Evolutionary conservation across 75 land plant species (phyloP), one percentile per base, ranked within the genome.

Genomic region (Cupressus sempervirens): DNA sequence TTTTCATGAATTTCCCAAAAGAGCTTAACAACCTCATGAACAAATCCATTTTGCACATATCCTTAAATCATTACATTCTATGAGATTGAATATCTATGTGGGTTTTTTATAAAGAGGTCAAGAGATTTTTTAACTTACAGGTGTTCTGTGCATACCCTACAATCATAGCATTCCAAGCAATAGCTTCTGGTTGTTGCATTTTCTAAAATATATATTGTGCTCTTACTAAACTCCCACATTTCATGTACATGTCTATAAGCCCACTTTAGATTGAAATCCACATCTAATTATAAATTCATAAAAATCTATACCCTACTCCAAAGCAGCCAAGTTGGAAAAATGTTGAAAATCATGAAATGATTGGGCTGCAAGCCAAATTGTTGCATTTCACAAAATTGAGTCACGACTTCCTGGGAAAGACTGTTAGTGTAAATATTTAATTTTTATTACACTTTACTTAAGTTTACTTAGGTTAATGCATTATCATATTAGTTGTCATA

Each of bases 81-180:
- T n/a, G n/a, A n/a, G n/a, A n/a, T n/a, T n/a, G n/a, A n/a, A n/a
- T n/a, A n/a, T 30, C 74, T 70, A 6, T 70, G 12, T 6, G 74
- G 74, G 10, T 10, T 70, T 70, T 70, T 70, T 23, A 32, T 3
- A 30, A 70, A 70, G 74, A 70, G 74, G 14, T 70, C 74, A 70
- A 29, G 32, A 70, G 74, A 34, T 32, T 70, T 70, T 70, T 70
- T 35, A 70, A 70, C 74, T 10, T 10, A 70, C 1, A 48, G n/a
- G n/a, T 48, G 26, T 77, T 35, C 80, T 77, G 80, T 2, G 87
- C 70, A 88, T 93, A 87, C 14, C 89, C 90, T 14, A 91, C 88
- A 85, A 91, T 89, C 90, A 93, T 85, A 58, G 91, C 88, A 83
- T 86, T 93, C 94, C 94, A 93, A 67, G 94, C 86, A 0, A 70